Conservation (phyloP, 176 grass and related monocot genomes). For the Saccharum spontaneum region DNA sequence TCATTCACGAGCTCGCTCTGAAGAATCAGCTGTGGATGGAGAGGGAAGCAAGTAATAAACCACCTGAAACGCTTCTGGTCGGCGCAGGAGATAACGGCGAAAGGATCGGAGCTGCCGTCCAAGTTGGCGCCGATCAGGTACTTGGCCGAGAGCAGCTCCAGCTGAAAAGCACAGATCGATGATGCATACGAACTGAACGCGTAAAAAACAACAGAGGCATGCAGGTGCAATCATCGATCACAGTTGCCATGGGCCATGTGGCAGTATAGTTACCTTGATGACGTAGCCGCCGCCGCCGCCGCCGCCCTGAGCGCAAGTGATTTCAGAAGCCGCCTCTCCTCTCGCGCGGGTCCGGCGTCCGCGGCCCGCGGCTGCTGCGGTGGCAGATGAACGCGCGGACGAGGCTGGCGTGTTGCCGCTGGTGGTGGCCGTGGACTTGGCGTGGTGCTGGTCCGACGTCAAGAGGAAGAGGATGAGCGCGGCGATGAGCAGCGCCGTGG, state of each 20-base stretch:
- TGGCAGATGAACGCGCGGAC: neutral
- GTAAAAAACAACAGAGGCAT: neutral
- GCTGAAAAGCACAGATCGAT: constrained; percentile 25
- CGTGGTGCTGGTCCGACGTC: constrained; percentile 19
- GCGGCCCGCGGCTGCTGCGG: neutral
- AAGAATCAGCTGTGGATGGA: neutral
- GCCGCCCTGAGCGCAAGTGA: neutral
- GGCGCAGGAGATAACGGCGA: constrained; percentile 70
- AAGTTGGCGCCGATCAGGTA: constrained; percentile 90
- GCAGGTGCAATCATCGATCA: neutral
- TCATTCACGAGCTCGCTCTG: neutral
- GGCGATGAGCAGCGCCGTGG: constrained; percentile 49
- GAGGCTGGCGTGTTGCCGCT: neutral
- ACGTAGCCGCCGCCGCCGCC: constrained; percentile 9
- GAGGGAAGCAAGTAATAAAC: neutral
- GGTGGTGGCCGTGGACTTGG: neutral
- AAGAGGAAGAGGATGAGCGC: constrained; percentile 48
- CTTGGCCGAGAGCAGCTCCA: constrained; percentile 91
- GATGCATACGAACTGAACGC: neutral
- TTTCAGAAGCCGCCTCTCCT: neutral
- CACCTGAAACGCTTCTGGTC: constrained; percentile 76
- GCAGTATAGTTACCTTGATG: constrained; percentile 45
- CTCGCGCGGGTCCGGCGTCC: neutral
- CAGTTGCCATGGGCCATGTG: neutral
- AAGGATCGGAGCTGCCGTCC: constrained; percentile 78